Evolutionary conservation across 1,139 yeast species (phyloP), one percentile per base, ranked within the genome.

Genomic region (Suhomyces bolitotheri): DNA sequence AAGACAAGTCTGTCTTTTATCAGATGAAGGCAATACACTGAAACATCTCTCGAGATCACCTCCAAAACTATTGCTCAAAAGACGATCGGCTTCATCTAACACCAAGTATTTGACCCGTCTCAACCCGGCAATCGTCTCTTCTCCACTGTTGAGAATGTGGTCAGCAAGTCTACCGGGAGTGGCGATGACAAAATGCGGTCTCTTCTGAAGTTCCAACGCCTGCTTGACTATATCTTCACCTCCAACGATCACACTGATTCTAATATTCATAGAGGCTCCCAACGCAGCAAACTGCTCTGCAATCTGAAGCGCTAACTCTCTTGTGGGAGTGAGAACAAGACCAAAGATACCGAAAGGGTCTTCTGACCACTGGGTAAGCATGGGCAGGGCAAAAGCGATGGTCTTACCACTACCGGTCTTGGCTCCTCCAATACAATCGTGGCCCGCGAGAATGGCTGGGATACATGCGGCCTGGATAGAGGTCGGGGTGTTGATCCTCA

Each of bases 371-470:
- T 82, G 75, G 1, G 95, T 80, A 38, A 92, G 67, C 89, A 92
- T 92, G 1, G 98, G 98, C 16, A 90, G 94, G 1, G 95, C 97
- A 72, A 92, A 92, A 0, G 98, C 96, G 22, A 94, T 82, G 3
- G 99, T 92, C 57, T 92, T 92, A 75, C 99, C 99, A 21, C 95
- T 83, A 64, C 99, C 99, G 0, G 99, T 92, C 60, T 86, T 86
- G 27, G 99, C 98, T 24, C 98, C 98, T 34, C 98, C 99, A 33
- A 92, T 92, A 59, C 97, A 90, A 59, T 90, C 96, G 48, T 81
- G 77, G 7, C 95, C 97, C 23, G 69, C 71, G 29, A 92, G 58
- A 41, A 92, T 86, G 40, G 83, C 77, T 0, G 97, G 97, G 31
- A 92, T 92, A 57, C 97, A 89, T 2, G 89, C 89, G 4, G 71